phyloP scores from a whole-genome alignment of 2,329 filamentous ascomycete genomes.

The Waltergamsia citrina region DNA sequence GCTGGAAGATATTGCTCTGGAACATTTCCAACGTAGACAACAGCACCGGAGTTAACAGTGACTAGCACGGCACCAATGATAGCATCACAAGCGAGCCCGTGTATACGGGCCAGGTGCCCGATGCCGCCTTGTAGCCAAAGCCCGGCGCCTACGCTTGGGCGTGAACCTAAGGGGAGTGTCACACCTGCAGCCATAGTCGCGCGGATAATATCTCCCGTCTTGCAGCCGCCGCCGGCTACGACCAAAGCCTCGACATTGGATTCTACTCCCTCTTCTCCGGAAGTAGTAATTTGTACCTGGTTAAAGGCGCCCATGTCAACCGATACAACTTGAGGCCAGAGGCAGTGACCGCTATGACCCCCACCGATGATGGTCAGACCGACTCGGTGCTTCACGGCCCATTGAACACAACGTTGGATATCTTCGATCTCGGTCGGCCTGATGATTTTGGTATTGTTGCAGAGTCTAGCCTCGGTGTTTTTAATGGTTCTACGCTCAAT shows the following conservation, averaged over 20 bases:
- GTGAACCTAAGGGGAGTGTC: constrained; percentile 48
- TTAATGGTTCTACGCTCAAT: constrained; percentile 27
- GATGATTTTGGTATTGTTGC: constrained; percentile 31
- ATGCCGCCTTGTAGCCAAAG: constrained; percentile 58
- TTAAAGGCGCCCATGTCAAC: constrained; percentile 51
- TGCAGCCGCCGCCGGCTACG: constrained; percentile 46
- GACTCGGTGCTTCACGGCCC: constrained; percentile 37
- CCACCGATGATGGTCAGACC: constrained; percentile 45
- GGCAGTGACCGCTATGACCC: constrained; percentile 50
- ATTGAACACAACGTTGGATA: constrained; percentile 44
- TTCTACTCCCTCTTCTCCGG: constrained; percentile 8
- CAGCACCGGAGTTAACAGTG: constrained; percentile 32
- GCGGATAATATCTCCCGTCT: constrained; percentile 40
- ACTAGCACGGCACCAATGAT: constrained; percentile 52
- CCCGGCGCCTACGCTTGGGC: constrained; percentile 54
- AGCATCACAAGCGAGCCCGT: constrained; percentile 50
- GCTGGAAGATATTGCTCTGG: constrained; percentile 31
- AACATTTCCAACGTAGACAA: constrained; percentile 42
- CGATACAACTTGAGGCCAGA: constrained; percentile 39
- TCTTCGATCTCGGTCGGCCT: constrained; percentile 35
- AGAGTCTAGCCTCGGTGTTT: constrained; percentile 37
- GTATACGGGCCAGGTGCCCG: constrained; percentile 43
- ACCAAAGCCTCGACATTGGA: constrained; percentile 22
- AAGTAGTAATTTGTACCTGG: constrained; percentile 30
- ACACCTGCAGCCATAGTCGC: constrained; percentile 34